phyloP scores from a whole-genome alignment of 2,329 filamentous ascomycete species.

The Phialophora chinensis region DNA sequence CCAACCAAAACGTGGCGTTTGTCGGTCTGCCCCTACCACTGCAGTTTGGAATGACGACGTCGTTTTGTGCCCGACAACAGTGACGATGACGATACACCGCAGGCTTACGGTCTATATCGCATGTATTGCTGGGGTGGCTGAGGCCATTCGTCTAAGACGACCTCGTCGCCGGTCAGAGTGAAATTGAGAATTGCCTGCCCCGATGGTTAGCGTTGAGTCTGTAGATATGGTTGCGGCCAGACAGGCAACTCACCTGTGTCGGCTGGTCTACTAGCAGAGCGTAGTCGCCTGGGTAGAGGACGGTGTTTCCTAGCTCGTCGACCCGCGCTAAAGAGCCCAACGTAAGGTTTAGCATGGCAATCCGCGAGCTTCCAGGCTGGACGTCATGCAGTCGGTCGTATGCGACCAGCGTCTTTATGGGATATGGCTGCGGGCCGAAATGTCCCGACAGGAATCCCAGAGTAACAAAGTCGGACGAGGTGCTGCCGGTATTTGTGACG shows the following conservation, averaged over 20 bases:
- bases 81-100: too few relatives aligned
- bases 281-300: constrained; percentile 51
- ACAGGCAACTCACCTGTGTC: constrained; percentile 3
- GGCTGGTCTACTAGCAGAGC: constrained; percentile 38
- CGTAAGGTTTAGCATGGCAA: constrained; percentile 45
- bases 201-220: not conserved
- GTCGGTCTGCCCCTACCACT: too few relatives aligned
- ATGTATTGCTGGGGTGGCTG: not conserved
- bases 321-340: constrained; percentile 48
- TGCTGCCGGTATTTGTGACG: constrained; percentile 46
- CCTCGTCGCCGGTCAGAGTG: constrained; percentile 4
- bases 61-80: too few relatives aligned
- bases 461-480: constrained; percentile 48
- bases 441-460: constrained; percentile 47
- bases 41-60: too few relatives aligned
- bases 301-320: constrained; percentile 46
- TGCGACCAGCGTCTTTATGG: constrained; percentile 50
- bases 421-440: constrained; percentile 49
- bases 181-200: constrained; percentile 2
- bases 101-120: not conserved
- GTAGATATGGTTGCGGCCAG: not conserved
- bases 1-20: too few relatives aligned
- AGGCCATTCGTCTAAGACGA: constrained; percentile 1
- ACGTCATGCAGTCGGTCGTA: constrained; percentile 44
- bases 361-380: constrained; percentile 38